Conservation (phyloP, 2,329 filamentous ascomycete genomes). For the Aspergillus arachidicola region DNA sequence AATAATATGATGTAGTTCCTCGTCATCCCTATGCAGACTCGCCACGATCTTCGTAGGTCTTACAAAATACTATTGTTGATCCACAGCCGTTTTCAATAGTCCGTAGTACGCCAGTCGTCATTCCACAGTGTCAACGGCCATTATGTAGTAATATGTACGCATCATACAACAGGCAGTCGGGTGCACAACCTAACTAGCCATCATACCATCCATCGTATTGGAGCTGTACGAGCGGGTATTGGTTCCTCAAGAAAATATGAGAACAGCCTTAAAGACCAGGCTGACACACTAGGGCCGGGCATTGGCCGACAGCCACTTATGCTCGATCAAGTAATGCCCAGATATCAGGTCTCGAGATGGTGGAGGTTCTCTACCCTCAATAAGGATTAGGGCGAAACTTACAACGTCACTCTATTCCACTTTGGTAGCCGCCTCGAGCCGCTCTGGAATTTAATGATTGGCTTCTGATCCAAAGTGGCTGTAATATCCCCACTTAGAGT, state of each 20-base stretch:
- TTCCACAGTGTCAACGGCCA: background rate
- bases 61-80: background rate
- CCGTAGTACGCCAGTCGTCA: background rate
- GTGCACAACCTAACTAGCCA: background rate
- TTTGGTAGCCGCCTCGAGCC: conserved; percentile 17
- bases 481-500: conserved; percentile 15
- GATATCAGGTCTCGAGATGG: conserved; percentile 14
- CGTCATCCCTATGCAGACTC: background rate
- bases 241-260: background rate
- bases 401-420: conserved; percentile 20
- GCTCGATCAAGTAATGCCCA: conserved; percentile 6
- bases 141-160: background rate
- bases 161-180: conserved; percentile 3
- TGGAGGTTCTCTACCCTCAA: conserved; percentile 6
- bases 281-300: conserved; percentile 11
- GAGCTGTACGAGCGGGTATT: background rate
- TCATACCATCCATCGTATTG: conserved; percentile 2
- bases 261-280: conserved; percentile 12
- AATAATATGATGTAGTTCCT: conserved; percentile 1
- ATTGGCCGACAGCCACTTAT: conserved; percentile 13
- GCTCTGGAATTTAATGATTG: conserved; percentile 10
- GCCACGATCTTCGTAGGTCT: conserved; percentile 6
- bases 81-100: conserved; percentile 5
- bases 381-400: conserved; percentile 14
- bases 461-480: conserved; percentile 13